phyloP scores from a whole-genome alignment of 371 early-diverging fungal species.

The Mucor circinelloides region DNA sequence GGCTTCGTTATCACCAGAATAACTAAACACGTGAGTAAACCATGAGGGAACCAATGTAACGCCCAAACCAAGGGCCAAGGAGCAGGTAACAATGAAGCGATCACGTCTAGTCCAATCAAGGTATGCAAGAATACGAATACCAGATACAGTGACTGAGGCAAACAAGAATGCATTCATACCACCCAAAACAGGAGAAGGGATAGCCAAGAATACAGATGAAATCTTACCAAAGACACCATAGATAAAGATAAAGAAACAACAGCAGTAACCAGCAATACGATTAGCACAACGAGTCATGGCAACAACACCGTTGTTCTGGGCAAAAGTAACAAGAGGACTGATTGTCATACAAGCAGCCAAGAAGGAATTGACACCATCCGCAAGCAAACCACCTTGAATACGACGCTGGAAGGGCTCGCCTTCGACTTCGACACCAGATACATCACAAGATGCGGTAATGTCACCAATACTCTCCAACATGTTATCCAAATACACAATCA shows the following conservation, averaged over 20 bases:
- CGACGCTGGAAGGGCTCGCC: constrained; percentile 62
- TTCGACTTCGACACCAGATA: constrained; percentile 63
- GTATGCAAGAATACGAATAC: constrained; percentile 66
- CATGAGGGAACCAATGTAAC: constrained; percentile 57
- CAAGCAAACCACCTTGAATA: constrained; percentile 67
- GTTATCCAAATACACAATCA: constrained; percentile 60
- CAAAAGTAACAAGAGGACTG: constrained; percentile 62
- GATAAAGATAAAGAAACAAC: constrained; percentile 58
- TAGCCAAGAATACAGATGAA: constrained; percentile 60
- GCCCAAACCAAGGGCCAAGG: constrained; percentile 58
- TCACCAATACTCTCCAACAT: constrained; percentile 64
- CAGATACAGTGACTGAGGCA: constrained; percentile 62
- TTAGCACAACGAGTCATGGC: constrained; percentile 66
- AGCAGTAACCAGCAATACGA: constrained; percentile 63
- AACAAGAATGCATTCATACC: constrained; percentile 70
- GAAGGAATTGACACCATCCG: constrained; percentile 60
- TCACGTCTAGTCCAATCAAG: constrained; percentile 68
- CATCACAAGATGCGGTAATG: constrained; percentile 69
- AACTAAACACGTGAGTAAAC: constrained; percentile 60
- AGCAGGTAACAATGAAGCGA: constrained; percentile 59
- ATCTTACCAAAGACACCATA: constrained; percentile 67
- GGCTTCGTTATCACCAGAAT: constrained; percentile 51
- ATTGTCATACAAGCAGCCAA: constrained; percentile 63
- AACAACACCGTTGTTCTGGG: constrained; percentile 69
- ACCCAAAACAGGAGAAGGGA: constrained; percentile 59